Conservation (phyloP, 805 yeast species). For the Suhomyces prunicola region DNA sequence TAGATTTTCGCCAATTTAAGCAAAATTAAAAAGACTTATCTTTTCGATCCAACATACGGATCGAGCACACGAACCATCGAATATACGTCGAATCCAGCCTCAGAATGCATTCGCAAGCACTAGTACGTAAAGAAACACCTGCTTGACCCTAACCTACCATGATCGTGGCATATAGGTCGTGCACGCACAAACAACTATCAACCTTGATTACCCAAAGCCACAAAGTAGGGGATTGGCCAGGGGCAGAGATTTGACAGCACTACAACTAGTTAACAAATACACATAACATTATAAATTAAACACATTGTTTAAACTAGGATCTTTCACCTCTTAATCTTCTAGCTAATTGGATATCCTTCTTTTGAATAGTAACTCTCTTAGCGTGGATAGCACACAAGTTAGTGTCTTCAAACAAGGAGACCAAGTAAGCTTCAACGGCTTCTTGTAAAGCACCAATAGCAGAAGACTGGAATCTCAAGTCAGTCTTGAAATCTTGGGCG, state of each 20-base stretch:
- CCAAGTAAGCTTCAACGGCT: constrained; percentile 47
- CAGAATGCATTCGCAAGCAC: not conserved
- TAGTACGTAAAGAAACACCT: not conserved
- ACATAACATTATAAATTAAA: not conserved
- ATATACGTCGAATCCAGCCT: too few relatives aligned
- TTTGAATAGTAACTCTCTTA: constrained; percentile 47
- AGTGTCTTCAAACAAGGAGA: constrained; percentile 45
- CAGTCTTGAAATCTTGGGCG: constrained; percentile 47
- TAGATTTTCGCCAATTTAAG: not conserved
- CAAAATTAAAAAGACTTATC: not conserved
- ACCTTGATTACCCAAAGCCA: not conserved
- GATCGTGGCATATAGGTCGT: not conserved
- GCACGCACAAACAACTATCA: not conserved
- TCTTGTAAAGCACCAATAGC: constrained; percentile 48
- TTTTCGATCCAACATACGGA: too few relatives aligned
- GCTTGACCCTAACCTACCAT: not conserved
- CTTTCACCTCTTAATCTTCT: constrained; percentile 50
- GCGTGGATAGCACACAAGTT: constrained; percentile 50
- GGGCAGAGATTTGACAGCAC: not conserved
- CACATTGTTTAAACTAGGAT: constrained; percentile 22
- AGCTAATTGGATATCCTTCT: constrained; percentile 48
- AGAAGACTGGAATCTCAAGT: constrained; percentile 46
- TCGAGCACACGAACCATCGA: too few relatives aligned
- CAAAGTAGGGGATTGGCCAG: not conserved
- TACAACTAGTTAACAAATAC: not conserved